These are phyloP conservation scores for Nevesoporus exiguus DNA, from an alignment of 768 basidiomycete genomes.

Conservation along the genomic window DNA sequence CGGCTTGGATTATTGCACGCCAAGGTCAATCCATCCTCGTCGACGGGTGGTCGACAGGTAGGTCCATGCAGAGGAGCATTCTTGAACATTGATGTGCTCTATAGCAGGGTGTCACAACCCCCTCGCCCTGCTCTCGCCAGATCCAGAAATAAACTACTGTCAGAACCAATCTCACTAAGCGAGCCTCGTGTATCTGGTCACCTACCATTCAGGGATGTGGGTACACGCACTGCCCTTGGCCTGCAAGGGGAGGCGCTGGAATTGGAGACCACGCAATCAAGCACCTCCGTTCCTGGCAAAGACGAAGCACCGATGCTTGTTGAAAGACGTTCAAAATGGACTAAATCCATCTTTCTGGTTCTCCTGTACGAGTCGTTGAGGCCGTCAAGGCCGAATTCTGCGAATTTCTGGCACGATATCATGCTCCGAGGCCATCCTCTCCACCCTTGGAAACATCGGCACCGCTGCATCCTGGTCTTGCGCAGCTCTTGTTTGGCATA, in stretches of 20 bases:
- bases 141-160: constrained; percentile 11
- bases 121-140: constrained; percentile 2
- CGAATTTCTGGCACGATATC: too few relatives aligned
- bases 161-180: background rate
- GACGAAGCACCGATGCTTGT: background rate
- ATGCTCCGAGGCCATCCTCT: too few relatives aligned
- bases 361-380: too few relatives aligned
- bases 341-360: too few relatives aligned
- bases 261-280: constrained; percentile 3
- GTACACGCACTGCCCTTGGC: background rate
- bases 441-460: too few relatives aligned
- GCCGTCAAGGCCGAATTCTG: too few relatives aligned
- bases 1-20: background rate
- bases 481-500: too few relatives aligned
- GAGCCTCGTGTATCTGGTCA: constrained; percentile 4
- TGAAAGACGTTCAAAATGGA: too few relatives aligned
- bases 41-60: background rate
- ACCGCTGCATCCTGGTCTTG: too few relatives aligned
- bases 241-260: background rate
- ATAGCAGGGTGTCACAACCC: constrained; percentile 5
- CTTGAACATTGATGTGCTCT: background rate
- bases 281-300: background rate
- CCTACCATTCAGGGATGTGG: constrained; percentile 9
- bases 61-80: background rate
- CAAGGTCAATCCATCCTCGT: background rate